Conservation (phyloP, 192 early-diverging fungal species). For the Chytriomyces confervae region DNA sequence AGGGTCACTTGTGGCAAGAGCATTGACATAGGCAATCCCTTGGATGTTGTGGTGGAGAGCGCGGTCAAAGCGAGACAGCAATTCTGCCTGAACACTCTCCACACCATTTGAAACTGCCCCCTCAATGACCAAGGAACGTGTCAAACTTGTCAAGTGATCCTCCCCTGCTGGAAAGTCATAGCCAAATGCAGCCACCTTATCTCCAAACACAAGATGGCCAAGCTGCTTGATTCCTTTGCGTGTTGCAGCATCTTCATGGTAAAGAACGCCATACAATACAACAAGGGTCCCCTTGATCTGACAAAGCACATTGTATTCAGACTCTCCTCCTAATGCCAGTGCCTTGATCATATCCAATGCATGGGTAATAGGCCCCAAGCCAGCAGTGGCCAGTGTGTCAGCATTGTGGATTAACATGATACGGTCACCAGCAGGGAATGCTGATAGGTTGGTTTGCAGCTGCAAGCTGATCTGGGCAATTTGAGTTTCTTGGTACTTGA, state of each 20-base stretch:
- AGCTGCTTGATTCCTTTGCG: conserved; percentile 68
- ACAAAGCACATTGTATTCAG: conserved; percentile 73
- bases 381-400: conserved; percentile 77
- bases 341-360: conserved; percentile 76
- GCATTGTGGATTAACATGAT: conserved; percentile 85
- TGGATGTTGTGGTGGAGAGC: conserved; percentile 69
- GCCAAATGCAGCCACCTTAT: conserved; percentile 73
- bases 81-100: conserved; percentile 21
- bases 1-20: conserved; percentile 46
- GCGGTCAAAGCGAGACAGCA: conserved; percentile 53
- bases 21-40: conserved; percentile 70
- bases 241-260: conserved; percentile 64
- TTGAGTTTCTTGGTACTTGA: conserved; percentile 56
- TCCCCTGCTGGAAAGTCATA: conserved; percentile 76
- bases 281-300: conserved; percentile 68
- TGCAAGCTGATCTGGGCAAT: conserved; percentile 38
- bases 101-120: conserved; percentile 73
- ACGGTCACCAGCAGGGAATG: conserved; percentile 69
- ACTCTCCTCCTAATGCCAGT: conserved; percentile 79
- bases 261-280: conserved; percentile 68
- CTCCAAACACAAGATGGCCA: conserved; percentile 72
- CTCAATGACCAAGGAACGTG: conserved; percentile 77
- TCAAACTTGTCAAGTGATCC: conserved; percentile 72
- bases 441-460: conserved; percentile 55
- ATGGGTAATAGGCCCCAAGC: conserved; percentile 73